These are phyloP conservation scores for Verticillium nonalfalfae DNA, from an alignment of 2,329 filamentous ascomycete genomes.

Conservation along the genomic window DNA sequence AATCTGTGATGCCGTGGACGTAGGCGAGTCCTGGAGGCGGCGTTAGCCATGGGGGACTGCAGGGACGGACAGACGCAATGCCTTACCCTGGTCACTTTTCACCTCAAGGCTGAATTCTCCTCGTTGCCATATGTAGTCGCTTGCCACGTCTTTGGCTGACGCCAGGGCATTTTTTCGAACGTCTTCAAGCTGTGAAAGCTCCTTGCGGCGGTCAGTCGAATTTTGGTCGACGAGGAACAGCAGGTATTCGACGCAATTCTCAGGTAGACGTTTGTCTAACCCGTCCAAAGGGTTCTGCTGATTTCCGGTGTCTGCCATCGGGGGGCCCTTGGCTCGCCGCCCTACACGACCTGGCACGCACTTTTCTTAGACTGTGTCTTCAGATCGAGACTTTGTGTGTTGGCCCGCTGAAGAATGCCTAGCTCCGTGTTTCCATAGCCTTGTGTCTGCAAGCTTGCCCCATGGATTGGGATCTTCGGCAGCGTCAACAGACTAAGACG, in stretches of 20 bases:
- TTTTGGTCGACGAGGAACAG: slow-evolving; percentile 60
- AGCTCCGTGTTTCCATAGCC: too few relatives aligned
- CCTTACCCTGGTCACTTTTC: slow-evolving; percentile 51
- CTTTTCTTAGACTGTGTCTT: background rate
- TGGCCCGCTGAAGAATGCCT: too few relatives aligned
- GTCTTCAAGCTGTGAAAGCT: slow-evolving; percentile 60
- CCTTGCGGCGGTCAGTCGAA: slow-evolving; percentile 44
- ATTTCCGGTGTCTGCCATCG: background rate
- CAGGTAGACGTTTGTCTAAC: slow-evolving; percentile 46
- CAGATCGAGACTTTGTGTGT: background rate
- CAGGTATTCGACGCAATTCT: slow-evolving; percentile 82
- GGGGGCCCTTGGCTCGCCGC: background rate
- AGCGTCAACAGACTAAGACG: too few relatives aligned
- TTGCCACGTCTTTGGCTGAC: slow-evolving; percentile 59
- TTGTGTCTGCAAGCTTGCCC: too few relatives aligned
- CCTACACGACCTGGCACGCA: background rate
- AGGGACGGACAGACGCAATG: background rate
- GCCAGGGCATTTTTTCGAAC: slow-evolving; percentile 64
- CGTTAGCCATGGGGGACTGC: background rate
- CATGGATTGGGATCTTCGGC: too few relatives aligned
- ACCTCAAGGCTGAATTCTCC: slow-evolving; percentile 69
- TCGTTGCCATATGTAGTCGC: slow-evolving; percentile 92
- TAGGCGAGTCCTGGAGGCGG: slow-evolving; percentile 41
- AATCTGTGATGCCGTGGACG: slow-evolving; percentile 74
- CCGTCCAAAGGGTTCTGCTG: background rate